These are phyloP conservation scores for Cladosporium sp. DNA, from an alignment of 2,329 filamentous ascomycete species.

Conservation along the genomic window DNA sequence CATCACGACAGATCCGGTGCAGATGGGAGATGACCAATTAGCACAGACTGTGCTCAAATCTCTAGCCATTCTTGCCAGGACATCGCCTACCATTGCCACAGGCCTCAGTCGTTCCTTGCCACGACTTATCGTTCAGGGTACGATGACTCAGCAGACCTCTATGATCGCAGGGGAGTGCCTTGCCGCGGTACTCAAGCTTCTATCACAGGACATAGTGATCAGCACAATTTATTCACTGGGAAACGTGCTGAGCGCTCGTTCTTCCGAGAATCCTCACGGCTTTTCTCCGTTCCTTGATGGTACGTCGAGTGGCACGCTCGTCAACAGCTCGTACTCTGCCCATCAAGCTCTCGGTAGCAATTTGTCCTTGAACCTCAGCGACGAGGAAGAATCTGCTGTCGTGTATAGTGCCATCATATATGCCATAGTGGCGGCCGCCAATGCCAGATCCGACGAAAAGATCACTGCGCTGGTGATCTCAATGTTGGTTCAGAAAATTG, in stretches of 20 bases:
- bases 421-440: constrained; percentile 86
- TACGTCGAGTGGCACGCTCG: constrained; percentile 20
- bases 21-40: constrained; percentile 76
- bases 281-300: constrained; percentile 47
- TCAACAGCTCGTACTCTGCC: constrained; percentile 22
- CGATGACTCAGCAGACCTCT: constrained; percentile 65
- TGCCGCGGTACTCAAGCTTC: constrained; percentile 71
- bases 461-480: constrained; percentile 90
- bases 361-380: constrained; percentile 70
- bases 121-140: constrained; percentile 81
- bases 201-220: constrained; percentile 90
- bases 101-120: constrained; percentile 75
- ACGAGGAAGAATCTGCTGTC: constrained; percentile 72
- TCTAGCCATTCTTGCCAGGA: constrained; percentile 74
- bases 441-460: constrained; percentile 77
- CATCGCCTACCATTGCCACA: constrained; percentile 68
- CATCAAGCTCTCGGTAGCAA: constrained; percentile 57
- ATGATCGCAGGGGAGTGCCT: constrained; percentile 78
- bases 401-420: constrained; percentile 89
- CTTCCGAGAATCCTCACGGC: constrained; percentile 50
- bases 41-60: constrained; percentile 75
- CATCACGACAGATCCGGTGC: constrained; percentile 69
- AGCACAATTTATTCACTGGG: constrained; percentile 95
- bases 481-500: constrained; percentile 94
- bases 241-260: constrained; percentile 79